phyloP scores from a whole-genome alignment of 2,329 filamentous ascomycete genomes.

The Cylindrodendrum hubeiense region DNA sequence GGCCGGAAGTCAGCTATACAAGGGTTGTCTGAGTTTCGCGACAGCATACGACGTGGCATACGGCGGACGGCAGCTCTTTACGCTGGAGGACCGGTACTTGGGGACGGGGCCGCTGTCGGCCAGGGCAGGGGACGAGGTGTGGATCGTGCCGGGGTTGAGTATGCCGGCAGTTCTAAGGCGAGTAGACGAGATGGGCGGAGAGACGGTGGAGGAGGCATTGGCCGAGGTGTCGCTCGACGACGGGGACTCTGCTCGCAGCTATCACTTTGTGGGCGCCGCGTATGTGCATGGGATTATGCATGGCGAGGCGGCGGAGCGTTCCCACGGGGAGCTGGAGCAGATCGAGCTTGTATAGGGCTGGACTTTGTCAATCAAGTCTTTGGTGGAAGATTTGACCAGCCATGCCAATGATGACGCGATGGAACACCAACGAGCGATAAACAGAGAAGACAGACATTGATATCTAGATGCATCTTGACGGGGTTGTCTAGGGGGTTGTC shows the following conservation, averaged over 20 bases:
- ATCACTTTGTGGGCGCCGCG: conserved; percentile 34
- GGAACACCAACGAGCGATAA: not conserved
- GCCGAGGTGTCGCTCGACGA: not conserved
- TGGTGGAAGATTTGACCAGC: not conserved
- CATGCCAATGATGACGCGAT: not conserved
- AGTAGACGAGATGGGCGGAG: not conserved
- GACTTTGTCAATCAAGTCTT: too few relatives aligned
- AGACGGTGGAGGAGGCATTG: not conserved
- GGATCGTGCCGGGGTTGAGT: conserved; percentile 38
- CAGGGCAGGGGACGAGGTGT: conserved; percentile 38
- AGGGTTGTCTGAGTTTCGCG: conserved; percentile 33
- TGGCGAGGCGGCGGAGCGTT: conserved; percentile 28
- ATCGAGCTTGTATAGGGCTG: conserved; percentile 27
- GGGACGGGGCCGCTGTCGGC: conserved; percentile 35
- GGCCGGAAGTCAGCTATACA: conserved; percentile 28
- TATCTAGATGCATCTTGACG: not conserved
- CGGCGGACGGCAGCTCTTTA: conserved; percentile 40
- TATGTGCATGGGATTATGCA: conserved; percentile 42
- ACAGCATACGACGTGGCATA: conserved; percentile 34
- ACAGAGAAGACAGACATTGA: not conserved
- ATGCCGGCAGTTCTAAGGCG: conserved; percentile 33
- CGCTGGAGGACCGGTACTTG: conserved; percentile 30
- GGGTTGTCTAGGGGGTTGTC: too few relatives aligned
- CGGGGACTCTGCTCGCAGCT: not conserved
- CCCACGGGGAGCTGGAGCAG: conserved; percentile 10